Evolutionary conservation across 2,329 filamentous ascomycete species (phyloP).

Genomic region (Blastomyces parvus): DNA sequence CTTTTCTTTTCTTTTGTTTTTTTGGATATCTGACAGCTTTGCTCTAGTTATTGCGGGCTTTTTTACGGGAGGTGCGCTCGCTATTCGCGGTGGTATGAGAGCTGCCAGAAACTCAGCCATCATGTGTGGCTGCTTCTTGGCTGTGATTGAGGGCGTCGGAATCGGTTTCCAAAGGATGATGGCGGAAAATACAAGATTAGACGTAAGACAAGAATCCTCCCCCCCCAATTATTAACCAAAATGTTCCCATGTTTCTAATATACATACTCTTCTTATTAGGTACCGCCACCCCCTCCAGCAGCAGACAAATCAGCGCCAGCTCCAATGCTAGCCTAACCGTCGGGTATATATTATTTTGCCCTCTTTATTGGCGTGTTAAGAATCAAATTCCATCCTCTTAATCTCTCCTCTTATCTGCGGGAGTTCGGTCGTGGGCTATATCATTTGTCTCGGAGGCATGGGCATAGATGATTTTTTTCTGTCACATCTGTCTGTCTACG

Average conservation of each 20-base stretch:
- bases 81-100: constrained; percentile 82
- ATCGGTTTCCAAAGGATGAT: constrained; percentile 94
- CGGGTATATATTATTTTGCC: neutral
- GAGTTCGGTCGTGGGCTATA: constrained; percentile 6
- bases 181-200: constrained; percentile 76
- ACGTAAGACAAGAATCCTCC: constrained; percentile 39
- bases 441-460: constrained; percentile 5
- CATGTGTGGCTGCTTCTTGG: constrained; percentile 85
- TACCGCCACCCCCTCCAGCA: constrained; percentile 2
- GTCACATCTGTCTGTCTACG: neutral
- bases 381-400: neutral
- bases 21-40: constrained; percentile 1
- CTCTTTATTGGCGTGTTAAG: neutral
- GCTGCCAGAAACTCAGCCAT: constrained; percentile 93
- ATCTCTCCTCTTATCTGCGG: constrained; percentile 8
- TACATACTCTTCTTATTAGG: neutral
- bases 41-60: constrained; percentile 76
- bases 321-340: constrained; percentile 3
- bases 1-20: too few relatives aligned
- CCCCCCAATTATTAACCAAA: neutral
- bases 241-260: neutral
- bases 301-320: neutral
- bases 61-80: constrained; percentile 87
- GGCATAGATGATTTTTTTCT: constrained; percentile 4
- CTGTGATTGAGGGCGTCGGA: constrained; percentile 93